A percentile compares a stretch with the other conserved stretches of the same genome.
Conservation (phyloP, 805 yeast genomes). For the Zygoascus biomembranicola region DNA sequence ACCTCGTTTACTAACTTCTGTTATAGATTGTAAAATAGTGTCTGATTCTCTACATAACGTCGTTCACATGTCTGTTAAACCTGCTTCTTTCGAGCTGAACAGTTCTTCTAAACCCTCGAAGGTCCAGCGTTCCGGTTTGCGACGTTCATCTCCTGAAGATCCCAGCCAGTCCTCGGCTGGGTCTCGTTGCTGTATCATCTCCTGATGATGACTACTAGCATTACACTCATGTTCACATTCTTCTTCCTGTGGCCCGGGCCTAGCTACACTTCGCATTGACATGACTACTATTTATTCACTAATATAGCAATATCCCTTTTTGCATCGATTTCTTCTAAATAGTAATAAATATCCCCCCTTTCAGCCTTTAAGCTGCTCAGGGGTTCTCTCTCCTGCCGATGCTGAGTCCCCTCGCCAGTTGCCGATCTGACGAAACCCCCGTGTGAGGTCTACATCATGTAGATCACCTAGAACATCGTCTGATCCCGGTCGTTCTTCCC, state of each 20-base stretch:
- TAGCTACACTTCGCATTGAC: not conserved
- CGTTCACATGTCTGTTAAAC: constrained; percentile 27
- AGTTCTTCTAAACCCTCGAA: not conserved
- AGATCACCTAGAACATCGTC: constrained; percentile 33
- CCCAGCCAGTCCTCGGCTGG: not conserved
- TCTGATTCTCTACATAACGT: constrained; percentile 18
- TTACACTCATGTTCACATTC: not conserved
- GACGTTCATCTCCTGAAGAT: not conserved
- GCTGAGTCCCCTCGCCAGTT: constrained; percentile 17
- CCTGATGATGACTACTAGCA: not conserved
- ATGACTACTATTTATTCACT: not conserved
- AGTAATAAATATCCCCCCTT: not conserved
- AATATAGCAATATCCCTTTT: not conserved
- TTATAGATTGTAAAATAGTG: constrained; percentile 14
- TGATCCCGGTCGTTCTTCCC: constrained; percentile 4
- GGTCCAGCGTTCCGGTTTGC: not conserved
- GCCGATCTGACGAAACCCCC: constrained; percentile 34
- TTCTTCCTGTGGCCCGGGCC: not conserved
- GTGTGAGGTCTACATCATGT: constrained; percentile 40
- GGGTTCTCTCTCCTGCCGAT: constrained; percentile 11
- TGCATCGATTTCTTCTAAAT: not conserved
- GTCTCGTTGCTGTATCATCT: constrained; percentile 12
- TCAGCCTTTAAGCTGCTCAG: constrained; percentile 7
- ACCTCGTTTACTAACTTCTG: not conserved
- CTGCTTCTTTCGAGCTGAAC: constrained; percentile 21